phyloP scores from a whole-genome alignment of 1,284 basidiomycete genomes.

The Irpex lacteus region DNA sequence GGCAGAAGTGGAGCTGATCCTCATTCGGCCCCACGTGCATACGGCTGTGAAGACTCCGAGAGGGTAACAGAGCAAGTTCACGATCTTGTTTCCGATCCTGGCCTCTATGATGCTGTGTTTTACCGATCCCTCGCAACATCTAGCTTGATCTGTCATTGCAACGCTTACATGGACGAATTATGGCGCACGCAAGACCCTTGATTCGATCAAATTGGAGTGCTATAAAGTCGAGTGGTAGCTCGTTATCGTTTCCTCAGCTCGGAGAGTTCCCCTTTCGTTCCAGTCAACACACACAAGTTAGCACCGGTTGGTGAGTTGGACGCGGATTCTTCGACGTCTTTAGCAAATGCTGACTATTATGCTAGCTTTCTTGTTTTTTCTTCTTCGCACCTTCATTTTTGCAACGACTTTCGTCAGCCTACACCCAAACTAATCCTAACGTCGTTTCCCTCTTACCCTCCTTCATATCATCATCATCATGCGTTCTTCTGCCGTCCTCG shows the following conservation, averaged over 20 bases:
- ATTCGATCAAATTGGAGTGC: neutral
- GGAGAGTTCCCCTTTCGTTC: neutral
- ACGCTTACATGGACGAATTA: neutral
- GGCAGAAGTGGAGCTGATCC: neutral
- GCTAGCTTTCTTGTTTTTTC: neutral
- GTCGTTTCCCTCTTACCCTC: neutral
- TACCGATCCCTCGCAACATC: neutral
- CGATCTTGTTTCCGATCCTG: neutral
- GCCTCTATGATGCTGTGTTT: neutral
- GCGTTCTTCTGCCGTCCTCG: slow-evolving; percentile 3
- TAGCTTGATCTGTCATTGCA: too few relatives aligned
- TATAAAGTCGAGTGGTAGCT: neutral
- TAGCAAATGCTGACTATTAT: neutral
- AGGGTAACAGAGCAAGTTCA: neutral
- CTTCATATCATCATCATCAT: slow-evolving; percentile 2
- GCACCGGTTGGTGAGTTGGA: neutral
- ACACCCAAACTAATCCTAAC: neutral
- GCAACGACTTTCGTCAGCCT: neutral
- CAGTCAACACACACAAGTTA: neutral
- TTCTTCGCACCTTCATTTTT: neutral
- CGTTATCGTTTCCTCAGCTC: neutral
- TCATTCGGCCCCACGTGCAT: neutral
- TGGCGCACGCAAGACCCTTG: neutral
- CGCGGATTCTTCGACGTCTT: neutral
- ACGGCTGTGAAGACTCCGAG: neutral